Evolutionary conservation across 2,329 filamentous ascomycete genomes (phyloP).

Genomic region (Nemania abortiva): DNA sequence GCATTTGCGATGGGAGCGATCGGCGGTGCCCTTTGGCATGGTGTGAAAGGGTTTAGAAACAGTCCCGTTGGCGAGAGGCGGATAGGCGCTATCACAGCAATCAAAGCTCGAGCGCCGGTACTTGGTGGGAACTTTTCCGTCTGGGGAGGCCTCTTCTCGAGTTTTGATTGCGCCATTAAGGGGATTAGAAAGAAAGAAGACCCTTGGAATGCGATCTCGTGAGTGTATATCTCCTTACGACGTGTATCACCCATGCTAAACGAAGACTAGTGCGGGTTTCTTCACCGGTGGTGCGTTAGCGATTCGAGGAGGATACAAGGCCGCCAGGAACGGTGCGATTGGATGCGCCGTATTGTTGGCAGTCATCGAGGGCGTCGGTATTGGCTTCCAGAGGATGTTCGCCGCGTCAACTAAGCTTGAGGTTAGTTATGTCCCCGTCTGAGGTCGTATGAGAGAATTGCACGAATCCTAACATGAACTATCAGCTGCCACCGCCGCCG

Average conservation of each 20-base stretch:
- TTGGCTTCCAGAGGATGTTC: background rate
- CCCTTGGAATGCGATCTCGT: slow-evolving; percentile 92
- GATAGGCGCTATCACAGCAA: slow-evolving; percentile 94
- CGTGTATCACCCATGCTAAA: background rate
- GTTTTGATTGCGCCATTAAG: slow-evolving; percentile 97
- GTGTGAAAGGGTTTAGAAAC: slow-evolving; percentile 85
- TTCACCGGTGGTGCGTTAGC: slow-evolving; percentile 81
- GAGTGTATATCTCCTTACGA: background rate
- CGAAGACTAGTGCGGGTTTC: slow-evolving; percentile 78
- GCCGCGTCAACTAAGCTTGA: slow-evolving; percentile 65
- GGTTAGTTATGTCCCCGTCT: slow-evolving; percentile 57
- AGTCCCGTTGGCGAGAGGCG: slow-evolving; percentile 92
- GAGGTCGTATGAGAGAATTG: background rate
- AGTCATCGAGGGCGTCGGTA: slow-evolving; percentile 1
- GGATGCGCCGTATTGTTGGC: slow-evolving; percentile 5
- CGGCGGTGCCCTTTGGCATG: slow-evolving; percentile 51
- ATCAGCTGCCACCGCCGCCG: slow-evolving; percentile 51
- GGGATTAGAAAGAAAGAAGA: slow-evolving; percentile 96
- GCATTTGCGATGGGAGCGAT: slow-evolving; percentile 89
- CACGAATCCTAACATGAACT: slow-evolving; percentile 33
- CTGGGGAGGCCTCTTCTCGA: slow-evolving; percentile 96
- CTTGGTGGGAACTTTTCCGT: slow-evolving; percentile 98
- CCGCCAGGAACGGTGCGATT: slow-evolving; percentile 8
- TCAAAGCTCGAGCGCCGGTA: slow-evolving; percentile 96
- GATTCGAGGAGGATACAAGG: slow-evolving; percentile 57